phyloP scores from a whole-genome alignment of 352 stramenopile genomes.

The Globisporangium cylindrosporum region DNA sequence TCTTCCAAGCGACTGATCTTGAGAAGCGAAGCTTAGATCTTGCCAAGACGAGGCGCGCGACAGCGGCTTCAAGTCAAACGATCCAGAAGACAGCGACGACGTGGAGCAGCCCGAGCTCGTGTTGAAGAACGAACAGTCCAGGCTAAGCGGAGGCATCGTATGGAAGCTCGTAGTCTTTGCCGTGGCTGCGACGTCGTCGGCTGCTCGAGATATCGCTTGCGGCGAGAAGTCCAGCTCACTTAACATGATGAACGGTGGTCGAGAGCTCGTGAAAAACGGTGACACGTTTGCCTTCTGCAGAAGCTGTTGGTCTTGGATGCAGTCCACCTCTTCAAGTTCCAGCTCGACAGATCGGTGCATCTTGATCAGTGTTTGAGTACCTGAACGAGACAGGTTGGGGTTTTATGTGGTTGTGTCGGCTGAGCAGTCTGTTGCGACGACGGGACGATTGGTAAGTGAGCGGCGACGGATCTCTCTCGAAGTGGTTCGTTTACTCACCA shows the following conservation, averaged over 20 bases:
- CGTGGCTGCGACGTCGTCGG: constrained; percentile 1
- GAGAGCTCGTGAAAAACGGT: constrained; percentile 33
- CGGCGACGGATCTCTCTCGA: background rate
- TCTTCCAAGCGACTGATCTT: constrained; percentile 1
- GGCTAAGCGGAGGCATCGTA: background rate
- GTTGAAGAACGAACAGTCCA: constrained; percentile 1
- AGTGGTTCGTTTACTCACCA: background rate
- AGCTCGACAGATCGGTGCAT: constrained; percentile 26
- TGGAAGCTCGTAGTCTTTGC: background rate
- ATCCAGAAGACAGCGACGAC: background rate
- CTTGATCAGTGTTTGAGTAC: background rate
- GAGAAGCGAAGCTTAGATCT: background rate
- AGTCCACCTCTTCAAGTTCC: constrained; percentile 41
- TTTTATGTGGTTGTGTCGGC: background rate
- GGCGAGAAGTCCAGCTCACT: constrained; percentile 41
- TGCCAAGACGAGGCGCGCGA: constrained; percentile 2
- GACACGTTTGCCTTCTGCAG: constrained; percentile 31
- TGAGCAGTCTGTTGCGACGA: background rate
- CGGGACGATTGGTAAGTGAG: constrained; percentile 12
- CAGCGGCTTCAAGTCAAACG: background rate
- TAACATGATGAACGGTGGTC: constrained; percentile 20
- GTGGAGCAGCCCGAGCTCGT: background rate
- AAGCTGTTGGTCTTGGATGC: constrained; percentile 24
- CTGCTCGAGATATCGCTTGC: constrained; percentile 8
- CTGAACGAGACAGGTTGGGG: background rate